phyloP scores from a whole-genome alignment of 2,329 filamentous ascomycete genomes.

The Rhynchosporium agropyri region DNA sequence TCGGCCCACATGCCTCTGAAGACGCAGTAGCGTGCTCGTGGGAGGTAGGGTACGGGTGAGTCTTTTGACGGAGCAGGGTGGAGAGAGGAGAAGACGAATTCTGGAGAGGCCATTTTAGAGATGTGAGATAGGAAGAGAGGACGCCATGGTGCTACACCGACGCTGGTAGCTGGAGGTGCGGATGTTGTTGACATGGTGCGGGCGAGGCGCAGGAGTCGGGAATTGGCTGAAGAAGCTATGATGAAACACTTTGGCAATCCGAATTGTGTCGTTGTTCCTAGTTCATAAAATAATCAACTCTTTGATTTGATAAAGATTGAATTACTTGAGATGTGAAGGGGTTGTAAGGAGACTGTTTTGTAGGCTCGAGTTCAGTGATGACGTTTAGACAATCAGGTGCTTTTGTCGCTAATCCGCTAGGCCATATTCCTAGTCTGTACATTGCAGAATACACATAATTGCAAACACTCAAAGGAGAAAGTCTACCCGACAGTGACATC shows the following conservation, averaged over 20 bases:
- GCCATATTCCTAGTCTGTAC: too few relatives aligned
- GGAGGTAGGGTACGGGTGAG: conserved; percentile 44
- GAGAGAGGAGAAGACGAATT: conserved; percentile 51
- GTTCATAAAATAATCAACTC: background rate
- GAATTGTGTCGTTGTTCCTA: background rate
- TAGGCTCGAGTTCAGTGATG: conserved; percentile 7
- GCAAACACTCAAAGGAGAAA: too few relatives aligned
- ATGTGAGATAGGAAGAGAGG: conserved; percentile 42
- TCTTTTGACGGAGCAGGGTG: conserved; percentile 40
- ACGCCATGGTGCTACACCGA: conserved; percentile 42
- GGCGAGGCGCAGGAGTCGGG: conserved; percentile 36
- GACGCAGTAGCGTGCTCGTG: conserved; percentile 77
- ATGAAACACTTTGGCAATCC: background rate
- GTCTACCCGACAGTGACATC: too few relatives aligned
- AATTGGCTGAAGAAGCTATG: conserved; percentile 39
- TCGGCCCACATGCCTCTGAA: conserved; percentile 83
- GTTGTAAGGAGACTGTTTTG: background rate
- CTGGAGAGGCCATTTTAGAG: conserved; percentile 44
- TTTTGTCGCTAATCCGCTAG: background rate
- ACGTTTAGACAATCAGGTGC: conserved; percentile 12
- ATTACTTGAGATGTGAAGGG: background rate
- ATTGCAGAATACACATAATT: too few relatives aligned
- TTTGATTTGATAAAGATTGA: background rate
- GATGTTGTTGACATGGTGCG: conserved; percentile 40
- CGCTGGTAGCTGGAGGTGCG: conserved; percentile 30